Evolutionary conservation across 2,329 filamentous ascomycete genomes (phyloP).

Genomic region (Talaromyces funiculosus): DNA sequence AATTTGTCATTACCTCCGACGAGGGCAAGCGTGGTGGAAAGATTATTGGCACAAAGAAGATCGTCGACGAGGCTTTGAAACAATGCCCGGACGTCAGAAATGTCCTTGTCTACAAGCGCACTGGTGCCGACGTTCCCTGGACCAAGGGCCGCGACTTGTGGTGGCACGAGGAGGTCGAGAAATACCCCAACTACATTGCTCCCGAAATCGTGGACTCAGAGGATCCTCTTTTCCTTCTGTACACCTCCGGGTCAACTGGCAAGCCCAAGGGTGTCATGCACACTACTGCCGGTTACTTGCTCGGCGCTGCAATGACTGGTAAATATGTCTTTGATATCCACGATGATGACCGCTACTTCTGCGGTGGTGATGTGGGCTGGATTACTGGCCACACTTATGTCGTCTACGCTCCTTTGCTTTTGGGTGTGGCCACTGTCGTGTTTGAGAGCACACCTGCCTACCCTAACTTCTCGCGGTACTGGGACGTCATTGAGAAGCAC

Average conservation of each 20-base stretch:
- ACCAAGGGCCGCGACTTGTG: conserved; percentile 83
- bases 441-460: conserved; percentile 98
- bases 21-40: conserved; percentile 98
- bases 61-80: conserved; percentile 94
- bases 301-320: conserved; percentile 86
- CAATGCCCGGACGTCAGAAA: conserved; percentile 84
- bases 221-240: conserved; percentile 94
- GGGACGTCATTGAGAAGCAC: conserved; percentile 96
- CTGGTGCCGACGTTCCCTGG: conserved; percentile 87
- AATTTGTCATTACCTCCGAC: conserved; percentile 92
- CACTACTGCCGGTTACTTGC: conserved; percentile 89
- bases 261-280: conserved; percentile 99
- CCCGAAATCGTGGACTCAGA: conserved; percentile 88
- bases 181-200: conserved; percentile 88
- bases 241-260: conserved; percentile 95
- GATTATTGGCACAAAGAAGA: conserved; percentile 96
- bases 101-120: conserved; percentile 91
- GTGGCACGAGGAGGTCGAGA: conserved; percentile 99
- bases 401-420: conserved; percentile 87
- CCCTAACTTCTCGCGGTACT: conserved; percentile 96
- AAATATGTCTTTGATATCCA: conserved; percentile 99
- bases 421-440: conserved; percentile 90
- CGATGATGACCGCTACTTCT: conserved; percentile 89
- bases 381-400: conserved; percentile 99
- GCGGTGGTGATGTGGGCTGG: conserved; percentile 97